phyloP scores from a whole-genome alignment of 352 stramenopile species.

The Phytopythium aichiense region DNA sequence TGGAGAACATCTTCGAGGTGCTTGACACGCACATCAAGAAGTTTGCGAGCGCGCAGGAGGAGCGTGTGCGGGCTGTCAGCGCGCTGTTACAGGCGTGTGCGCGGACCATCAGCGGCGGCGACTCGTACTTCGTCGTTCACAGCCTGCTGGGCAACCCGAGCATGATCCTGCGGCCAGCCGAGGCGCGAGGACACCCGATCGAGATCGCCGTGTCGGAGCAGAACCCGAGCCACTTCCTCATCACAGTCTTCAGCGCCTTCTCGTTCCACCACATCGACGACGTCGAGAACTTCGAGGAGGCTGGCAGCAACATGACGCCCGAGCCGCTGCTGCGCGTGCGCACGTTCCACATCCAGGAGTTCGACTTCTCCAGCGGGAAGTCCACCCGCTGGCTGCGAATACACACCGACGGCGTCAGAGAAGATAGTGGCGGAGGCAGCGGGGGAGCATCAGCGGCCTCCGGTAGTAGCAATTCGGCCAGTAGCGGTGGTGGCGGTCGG shows the following conservation, averaged over 20 bases:
- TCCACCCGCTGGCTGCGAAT: constrained; percentile 66
- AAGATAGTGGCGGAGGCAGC: constrained; percentile 25
- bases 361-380: constrained; percentile 69
- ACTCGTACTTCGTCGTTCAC: constrained; percentile 81
- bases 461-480: not conserved
- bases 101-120: constrained; percentile 68
- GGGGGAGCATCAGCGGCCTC: constrained; percentile 10
- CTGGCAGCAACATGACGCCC: constrained; percentile 36
- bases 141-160: constrained; percentile 61
- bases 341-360: constrained; percentile 76
- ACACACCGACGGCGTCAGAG: constrained; percentile 52
- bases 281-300: constrained; percentile 60
- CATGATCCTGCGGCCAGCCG: constrained; percentile 73
- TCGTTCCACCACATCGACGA: constrained; percentile 79
- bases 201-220: constrained; percentile 62
- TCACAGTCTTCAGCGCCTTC: constrained; percentile 75
- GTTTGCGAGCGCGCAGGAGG: constrained; percentile 54
- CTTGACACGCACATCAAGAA: constrained; percentile 66
- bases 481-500: not conserved
- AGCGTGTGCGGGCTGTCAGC: constrained; percentile 65
- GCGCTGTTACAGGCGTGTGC: constrained; percentile 68
- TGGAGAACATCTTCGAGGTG: constrained; percentile 82
- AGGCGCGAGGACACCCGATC: constrained; percentile 64
- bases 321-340: constrained; percentile 59
- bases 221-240: constrained; percentile 59